Conservation (phyloP, 805 yeast species). For the Ogataea allantospora region DNA sequence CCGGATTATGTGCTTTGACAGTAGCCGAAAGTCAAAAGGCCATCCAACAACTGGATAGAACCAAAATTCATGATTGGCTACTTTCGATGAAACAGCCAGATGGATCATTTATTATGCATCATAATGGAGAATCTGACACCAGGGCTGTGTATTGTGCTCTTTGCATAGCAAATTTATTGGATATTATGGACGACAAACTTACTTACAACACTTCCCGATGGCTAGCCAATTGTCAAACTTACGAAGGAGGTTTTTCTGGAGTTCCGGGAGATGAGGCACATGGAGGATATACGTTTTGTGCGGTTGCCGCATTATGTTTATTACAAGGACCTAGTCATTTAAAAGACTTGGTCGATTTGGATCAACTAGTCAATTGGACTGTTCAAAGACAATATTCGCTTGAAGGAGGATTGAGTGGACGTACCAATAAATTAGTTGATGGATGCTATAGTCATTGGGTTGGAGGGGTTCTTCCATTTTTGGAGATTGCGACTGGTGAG, state of each 20-base stretch:
- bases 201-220: slow-evolving; percentile 53
- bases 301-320: slow-evolving; percentile 59
- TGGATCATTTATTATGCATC: slow-evolving; percentile 78
- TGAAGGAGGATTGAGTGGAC: slow-evolving; percentile 90
- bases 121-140: slow-evolving; percentile 79
- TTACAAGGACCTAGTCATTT: slow-evolving; percentile 39
- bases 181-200: slow-evolving; percentile 62
- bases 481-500: slow-evolving; percentile 50
- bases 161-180: slow-evolving; percentile 64
- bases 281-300: slow-evolving; percentile 96
- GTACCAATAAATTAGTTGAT: slow-evolving; percentile 91
- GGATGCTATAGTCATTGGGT: slow-evolving; percentile 97
- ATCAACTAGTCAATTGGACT: slow-evolving; percentile 62
- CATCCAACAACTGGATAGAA: slow-evolving; percentile 46
- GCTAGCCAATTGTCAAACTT: slow-evolving; percentile 74
- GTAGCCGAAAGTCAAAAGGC: slow-evolving; percentile 41
- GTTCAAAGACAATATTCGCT: slow-evolving; percentile 60
- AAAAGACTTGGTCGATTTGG: slow-evolving; percentile 41
- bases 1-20: slow-evolving; percentile 65
- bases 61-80: slow-evolving; percentile 60
- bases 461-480: slow-evolving; percentile 68
- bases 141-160: slow-evolving; percentile 87
- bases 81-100: slow-evolving; percentile 56
- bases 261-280: slow-evolving; percentile 86
- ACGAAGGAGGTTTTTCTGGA: slow-evolving; percentile 95